Conservation (phyloP, 2,329 filamentous ascomycete species). For the Sordariomycetes sp. region DNA sequence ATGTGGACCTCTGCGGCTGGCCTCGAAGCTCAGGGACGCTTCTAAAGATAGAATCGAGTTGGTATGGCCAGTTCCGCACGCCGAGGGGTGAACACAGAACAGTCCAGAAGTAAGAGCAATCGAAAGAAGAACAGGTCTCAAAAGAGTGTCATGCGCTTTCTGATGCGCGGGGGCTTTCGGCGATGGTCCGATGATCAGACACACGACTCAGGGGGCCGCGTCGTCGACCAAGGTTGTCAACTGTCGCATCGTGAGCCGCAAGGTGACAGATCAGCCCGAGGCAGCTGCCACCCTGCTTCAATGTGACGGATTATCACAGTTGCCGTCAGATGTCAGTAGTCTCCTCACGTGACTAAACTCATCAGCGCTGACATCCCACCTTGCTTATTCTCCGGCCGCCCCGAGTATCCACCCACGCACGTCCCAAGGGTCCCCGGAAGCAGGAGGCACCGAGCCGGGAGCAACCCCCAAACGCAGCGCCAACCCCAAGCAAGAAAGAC, state of each 20-base stretch:
- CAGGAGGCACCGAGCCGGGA: neutral
- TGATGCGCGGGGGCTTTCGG: neutral
- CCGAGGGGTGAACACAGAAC: neutral
- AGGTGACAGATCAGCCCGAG: too few relatives aligned
- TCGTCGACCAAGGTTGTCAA: neutral
- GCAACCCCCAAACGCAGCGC: neutral
- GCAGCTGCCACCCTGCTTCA: too few relatives aligned
- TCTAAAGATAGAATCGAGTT: neutral
- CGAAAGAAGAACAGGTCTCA: neutral
- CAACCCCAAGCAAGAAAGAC: neutral
- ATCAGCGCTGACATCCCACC: too few relatives aligned
- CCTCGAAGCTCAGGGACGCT: neutral
- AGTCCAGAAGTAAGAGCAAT: neutral
- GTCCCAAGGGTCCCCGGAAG: neutral
- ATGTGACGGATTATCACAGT: neutral
- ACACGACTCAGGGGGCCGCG: neutral
- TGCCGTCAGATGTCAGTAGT: neutral
- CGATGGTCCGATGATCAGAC: neutral
- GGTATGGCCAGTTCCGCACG: neutral
- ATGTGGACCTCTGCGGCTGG: neutral
- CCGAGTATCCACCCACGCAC: neutral
- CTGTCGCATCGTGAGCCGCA: neutral
- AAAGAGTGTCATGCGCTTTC: neutral
- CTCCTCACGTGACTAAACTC: neutral
- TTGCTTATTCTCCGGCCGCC: neutral